phyloP scores from a whole-genome alignment of 2,329 filamentous ascomycete species.

The Fusarium clavum region DNA sequence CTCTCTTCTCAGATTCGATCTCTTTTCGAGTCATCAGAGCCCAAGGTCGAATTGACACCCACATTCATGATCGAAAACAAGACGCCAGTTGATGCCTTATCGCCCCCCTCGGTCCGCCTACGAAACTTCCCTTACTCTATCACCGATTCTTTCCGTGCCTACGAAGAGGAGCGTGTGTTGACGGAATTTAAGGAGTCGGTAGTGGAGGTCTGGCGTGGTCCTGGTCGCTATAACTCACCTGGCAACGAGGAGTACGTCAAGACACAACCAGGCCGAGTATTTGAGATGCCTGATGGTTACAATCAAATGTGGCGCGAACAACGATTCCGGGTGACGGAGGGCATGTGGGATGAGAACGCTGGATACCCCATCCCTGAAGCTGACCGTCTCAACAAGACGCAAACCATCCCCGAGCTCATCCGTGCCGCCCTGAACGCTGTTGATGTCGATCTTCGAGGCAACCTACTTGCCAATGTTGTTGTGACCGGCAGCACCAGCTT shows the following conservation, averaged over 20 bases:
- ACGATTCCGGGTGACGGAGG: slow-evolving; percentile 86
- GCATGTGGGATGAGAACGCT: slow-evolving; percentile 88
- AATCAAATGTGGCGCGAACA: slow-evolving; percentile 95
- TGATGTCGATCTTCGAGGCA: slow-evolving; percentile 88
- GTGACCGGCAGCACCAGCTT: slow-evolving; percentile 90
- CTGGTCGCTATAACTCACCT: slow-evolving; percentile 71
- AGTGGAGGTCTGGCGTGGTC: slow-evolving; percentile 91
- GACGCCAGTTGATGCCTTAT: slow-evolving; percentile 85
- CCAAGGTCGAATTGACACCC: slow-evolving; percentile 80
- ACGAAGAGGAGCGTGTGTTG: slow-evolving; percentile 92
- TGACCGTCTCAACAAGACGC: slow-evolving; percentile 71
- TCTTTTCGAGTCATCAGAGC: slow-evolving; percentile 77
- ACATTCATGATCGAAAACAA: slow-evolving; percentile 92
- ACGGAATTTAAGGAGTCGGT: slow-evolving; percentile 98
- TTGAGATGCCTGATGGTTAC: slow-evolving; percentile 96
- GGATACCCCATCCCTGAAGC: slow-evolving; percentile 66
- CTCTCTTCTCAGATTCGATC: slow-evolving; percentile 87
- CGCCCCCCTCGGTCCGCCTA: slow-evolving; percentile 80
- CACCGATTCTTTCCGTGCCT: slow-evolving; percentile 77
- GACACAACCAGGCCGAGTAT: slow-evolving; percentile 82
- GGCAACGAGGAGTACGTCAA: slow-evolving; percentile 83
- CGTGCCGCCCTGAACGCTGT: slow-evolving; percentile 80
- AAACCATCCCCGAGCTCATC: slow-evolving; percentile 87
- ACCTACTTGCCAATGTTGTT: slow-evolving; percentile 88
- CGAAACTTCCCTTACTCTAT: slow-evolving; percentile 74